A percentile compares a stretch with the other conserved stretches of the same genome.
These are phyloP conservation scores for Colletotrichum lindemuthianum DNA, from an alignment of 2,329 filamentous ascomycete genomes.

Conservation along the genomic window DNA sequence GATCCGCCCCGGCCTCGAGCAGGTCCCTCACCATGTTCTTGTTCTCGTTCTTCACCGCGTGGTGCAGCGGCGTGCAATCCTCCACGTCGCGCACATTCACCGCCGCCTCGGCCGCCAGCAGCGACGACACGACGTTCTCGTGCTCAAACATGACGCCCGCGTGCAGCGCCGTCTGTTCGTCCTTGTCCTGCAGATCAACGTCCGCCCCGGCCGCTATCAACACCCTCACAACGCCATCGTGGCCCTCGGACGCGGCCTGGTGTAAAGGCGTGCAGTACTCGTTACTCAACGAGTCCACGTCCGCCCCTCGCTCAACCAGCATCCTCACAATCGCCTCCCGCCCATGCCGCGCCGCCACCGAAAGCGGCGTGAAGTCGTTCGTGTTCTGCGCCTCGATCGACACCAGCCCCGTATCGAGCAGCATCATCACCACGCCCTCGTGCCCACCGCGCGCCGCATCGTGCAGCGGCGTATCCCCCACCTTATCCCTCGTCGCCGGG, in stretches of 20 bases:
- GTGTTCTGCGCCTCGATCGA: conserved; percentile 36
- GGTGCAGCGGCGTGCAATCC: conserved; percentile 37
- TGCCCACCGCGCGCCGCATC: conserved; percentile 35
- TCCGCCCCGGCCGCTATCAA: conserved; percentile 38
- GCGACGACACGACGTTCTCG: conserved; percentile 30
- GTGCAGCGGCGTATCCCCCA: conserved; percentile 36
- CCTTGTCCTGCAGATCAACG: conserved; percentile 34
- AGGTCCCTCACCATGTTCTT: conserved; percentile 32
- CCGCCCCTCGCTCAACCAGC: conserved; percentile 37
- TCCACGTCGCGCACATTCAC: conserved; percentile 34
- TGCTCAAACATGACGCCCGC: conserved; percentile 38
- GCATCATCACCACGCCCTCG: conserved; percentile 26
- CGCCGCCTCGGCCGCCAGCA: conserved; percentile 32
- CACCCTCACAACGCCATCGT: conserved; percentile 29
- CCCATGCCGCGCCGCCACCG: conserved; percentile 33
- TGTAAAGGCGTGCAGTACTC: conserved; percentile 37
- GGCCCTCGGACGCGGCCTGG: conserved; percentile 37
- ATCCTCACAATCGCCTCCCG: conserved; percentile 36
- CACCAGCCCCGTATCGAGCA: conserved; percentile 35
- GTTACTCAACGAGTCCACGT: conserved; percentile 33
- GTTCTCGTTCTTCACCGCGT: conserved; percentile 37
- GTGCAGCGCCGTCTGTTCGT: conserved; percentile 37
- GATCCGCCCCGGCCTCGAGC: conserved; percentile 35
- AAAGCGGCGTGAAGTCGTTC: conserved; percentile 36
- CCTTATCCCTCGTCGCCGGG: conserved; percentile 35